A percentile compares a stretch with the other conserved stretches of the same genome.
These are phyloP conservation scores for Ramaria sp. DNA, from an alignment of 768 basidiomycete genomes.

Conservation along the genomic window DNA sequence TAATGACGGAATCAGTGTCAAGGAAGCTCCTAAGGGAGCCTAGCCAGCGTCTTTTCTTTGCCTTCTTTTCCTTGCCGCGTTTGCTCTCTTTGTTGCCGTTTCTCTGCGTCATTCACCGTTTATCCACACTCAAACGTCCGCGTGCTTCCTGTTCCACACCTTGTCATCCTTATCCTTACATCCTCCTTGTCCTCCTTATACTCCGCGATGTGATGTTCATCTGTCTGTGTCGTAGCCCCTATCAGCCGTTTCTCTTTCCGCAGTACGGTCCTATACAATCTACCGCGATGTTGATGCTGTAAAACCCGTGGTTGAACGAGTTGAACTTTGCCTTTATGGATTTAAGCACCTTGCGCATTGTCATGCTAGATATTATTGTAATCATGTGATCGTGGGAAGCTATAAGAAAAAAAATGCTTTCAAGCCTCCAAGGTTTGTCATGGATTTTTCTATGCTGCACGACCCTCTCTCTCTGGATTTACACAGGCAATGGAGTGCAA, in stretches of 20 bases:
- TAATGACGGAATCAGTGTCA: conserved; percentile 22
- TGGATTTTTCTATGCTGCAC: not conserved
- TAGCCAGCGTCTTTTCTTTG: not conserved
- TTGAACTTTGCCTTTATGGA: no score
- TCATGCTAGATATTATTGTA: no score
- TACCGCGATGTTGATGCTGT: conserved; percentile 2
- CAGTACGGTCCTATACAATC: not conserved
- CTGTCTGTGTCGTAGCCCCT: conserved; percentile 1
- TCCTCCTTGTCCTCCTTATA: not conserved
- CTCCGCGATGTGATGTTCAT: not conserved
- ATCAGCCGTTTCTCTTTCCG: not conserved
- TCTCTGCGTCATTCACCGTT: not conserved
- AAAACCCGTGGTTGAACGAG: not conserved
- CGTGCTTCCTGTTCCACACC: not conserved
- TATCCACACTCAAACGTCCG: not conserved
- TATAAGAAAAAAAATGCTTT: not conserved
- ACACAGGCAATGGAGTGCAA: not conserved
- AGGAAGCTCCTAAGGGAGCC: conserved; percentile 76
- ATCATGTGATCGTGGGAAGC: no score
- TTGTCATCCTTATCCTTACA: not conserved
- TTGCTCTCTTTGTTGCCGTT: not conserved
- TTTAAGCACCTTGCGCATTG: no score
- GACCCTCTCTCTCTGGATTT: conserved; percentile 2
- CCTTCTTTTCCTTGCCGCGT: not conserved
- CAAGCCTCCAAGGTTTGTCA: not conserved